Percentiles rank a stretch among this genome's conserved stretches.
Evolutionary conservation across 2,329 filamentous ascomycete species (phyloP).

Genomic region (Pseudogymnoascus pannorum): DNA sequence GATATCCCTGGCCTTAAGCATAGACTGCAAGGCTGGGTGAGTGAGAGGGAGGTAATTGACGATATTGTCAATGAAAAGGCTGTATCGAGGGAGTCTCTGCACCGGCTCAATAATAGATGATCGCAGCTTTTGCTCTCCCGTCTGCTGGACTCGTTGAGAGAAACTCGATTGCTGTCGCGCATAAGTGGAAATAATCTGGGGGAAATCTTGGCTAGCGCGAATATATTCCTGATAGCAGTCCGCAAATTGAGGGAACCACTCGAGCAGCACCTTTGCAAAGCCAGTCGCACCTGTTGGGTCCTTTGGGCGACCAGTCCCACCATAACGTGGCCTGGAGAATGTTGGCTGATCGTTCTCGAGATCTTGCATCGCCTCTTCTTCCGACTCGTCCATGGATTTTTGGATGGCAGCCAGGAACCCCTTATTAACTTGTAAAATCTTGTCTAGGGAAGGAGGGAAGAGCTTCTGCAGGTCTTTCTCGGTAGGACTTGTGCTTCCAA

Average conservation of each 20-base stretch:
- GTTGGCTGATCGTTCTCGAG: constrained; percentile 54
- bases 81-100: constrained; percentile 88
- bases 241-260: constrained; percentile 91
- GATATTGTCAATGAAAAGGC: constrained; percentile 93
- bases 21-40: constrained; percentile 73
- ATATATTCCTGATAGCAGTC: constrained; percentile 92
- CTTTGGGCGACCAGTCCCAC: constrained; percentile 41
- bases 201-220: constrained; percentile 79
- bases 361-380: constrained; percentile 70
- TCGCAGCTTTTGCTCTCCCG: constrained; percentile 82
- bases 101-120: constrained; percentile 95
- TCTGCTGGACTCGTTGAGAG: constrained; percentile 68
- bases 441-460: constrained; percentile 74
- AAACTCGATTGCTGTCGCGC: constrained; percentile 78
- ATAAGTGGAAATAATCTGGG: constrained; percentile 70
- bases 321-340: constrained; percentile 40
- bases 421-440: constrained; percentile 75
- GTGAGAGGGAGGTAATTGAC: constrained; percentile 75
- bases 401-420: constrained; percentile 72
- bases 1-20: constrained; percentile 85
- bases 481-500: constrained; percentile 62
- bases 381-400: constrained; percentile 71
- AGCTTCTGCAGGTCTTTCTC: constrained; percentile 65
- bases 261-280: constrained; percentile 73
- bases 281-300: constrained; percentile 72